Evolutionary conservation across 2,329 filamentous ascomycete genomes (phyloP).

Genomic region (Fusarium staphyleae): DNA sequence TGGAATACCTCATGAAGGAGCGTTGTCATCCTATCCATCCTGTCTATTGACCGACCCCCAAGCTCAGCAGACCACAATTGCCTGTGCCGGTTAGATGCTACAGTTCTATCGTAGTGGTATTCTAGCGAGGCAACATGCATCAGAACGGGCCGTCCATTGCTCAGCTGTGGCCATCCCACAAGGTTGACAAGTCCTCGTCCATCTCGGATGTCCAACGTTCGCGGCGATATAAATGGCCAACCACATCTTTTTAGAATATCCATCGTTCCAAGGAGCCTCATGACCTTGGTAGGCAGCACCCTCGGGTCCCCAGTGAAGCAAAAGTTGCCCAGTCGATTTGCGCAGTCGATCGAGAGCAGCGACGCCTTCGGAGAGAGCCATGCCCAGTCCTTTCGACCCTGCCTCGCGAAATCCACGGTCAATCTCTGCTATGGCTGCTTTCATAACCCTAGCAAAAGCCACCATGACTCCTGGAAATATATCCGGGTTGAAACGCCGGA

Average conservation of each 20-base stretch:
- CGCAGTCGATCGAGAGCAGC: no score
- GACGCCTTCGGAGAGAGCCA: not conserved
- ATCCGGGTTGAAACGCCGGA: not conserved
- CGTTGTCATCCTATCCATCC: not conserved
- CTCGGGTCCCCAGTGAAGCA: not conserved
- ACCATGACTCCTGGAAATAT: not conserved
- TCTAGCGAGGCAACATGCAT: not conserved
- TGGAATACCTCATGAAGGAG: constrained; percentile 9
- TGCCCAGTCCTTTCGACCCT: not conserved
- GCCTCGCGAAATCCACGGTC: not conserved
- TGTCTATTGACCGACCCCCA: not conserved
- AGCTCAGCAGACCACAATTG: constrained; percentile 2
- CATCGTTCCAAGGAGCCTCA: not conserved
- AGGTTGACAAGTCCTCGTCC: not conserved
- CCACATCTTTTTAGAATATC: not conserved
- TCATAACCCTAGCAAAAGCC: not conserved
- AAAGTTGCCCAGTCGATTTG: not conserved
- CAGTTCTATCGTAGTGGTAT: not conserved
- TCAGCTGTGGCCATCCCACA: not conserved
- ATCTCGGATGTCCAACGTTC: not conserved
- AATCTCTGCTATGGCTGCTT: not conserved
- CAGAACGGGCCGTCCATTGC: not conserved
- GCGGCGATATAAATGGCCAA: not conserved
- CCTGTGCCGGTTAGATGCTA: not conserved
- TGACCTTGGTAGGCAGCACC: not conserved